Evolutionary conservation across 2,329 filamentous ascomycete genomes (phyloP), one percentile per base, ranked within the genome.

Genomic region (Beauveria bassiana): DNA sequence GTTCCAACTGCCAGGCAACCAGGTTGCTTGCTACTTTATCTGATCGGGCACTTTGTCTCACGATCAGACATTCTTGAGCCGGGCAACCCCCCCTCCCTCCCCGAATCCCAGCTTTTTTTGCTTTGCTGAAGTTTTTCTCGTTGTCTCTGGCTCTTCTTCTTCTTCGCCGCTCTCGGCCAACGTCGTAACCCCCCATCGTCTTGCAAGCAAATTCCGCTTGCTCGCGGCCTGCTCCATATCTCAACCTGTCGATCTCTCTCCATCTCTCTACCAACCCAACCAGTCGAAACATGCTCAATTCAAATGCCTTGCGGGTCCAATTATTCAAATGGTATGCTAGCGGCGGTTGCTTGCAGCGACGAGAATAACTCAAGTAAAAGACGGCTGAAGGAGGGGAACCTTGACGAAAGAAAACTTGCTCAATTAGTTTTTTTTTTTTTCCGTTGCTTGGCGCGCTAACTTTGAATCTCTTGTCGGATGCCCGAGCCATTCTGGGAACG

Each of bases 261-360:
- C 7, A 9, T 12, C n/a, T 46, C n/a, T 46, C 43, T 20, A 9
- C 38, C 28, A 22, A n/a, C 54, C 54, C 28, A 22, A n/a, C 54
- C 54, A 57, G 54, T 57, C 54, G 54, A 57, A 57, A 57, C 54
- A 34, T 57, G 54, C 54, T 57, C 54, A 57, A 57, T 34, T n/a
- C 54, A n/a, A 57, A 57, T 34, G 22, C 20, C 10, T 22, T 18
- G 14, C 2, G 18, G 54, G 22, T 42, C 54, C 54, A 47, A 6
- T 57, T 47, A 34, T n/a, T 22, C n/a, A 9, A 3, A 1, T n/a
- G 18, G 28, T 18, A 18, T 20, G 38, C 52, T 18, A n/a, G 38
- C 14, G 5, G 22, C 46, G 28, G 52, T 28, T 42, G 16, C 12
- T 47, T 43, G 38, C 40, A 34, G n/a, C 24, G 28, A 22, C 38